These are phyloP conservation scores for Litchi chinensis DNA, from an alignment of 345 rosid species.

Conservation along the genomic window DNA sequence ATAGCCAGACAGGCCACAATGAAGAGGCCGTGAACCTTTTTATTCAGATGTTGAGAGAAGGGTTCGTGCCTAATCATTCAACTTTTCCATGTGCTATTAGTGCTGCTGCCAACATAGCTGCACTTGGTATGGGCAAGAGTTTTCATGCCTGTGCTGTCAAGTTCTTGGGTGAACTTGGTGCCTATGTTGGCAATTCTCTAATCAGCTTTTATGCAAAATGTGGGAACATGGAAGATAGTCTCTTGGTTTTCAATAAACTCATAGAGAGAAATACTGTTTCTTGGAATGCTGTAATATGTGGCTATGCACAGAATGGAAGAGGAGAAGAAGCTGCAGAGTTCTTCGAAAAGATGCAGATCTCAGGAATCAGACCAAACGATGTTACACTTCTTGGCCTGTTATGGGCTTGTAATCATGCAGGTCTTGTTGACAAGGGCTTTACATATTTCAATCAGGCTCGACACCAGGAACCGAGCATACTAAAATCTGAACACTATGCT, in stretches of 20 bases:
- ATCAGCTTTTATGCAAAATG: conserved; percentile 82
- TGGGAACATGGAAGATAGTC: conserved; percentile 75
- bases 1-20: conserved; percentile 68
- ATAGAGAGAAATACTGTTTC: conserved; percentile 48
- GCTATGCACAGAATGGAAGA: conserved; percentile 78
- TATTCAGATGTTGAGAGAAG: conserved; percentile 64
- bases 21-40: conserved; percentile 81
- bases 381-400: conserved; percentile 70
- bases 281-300: conserved; percentile 81
- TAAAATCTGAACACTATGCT: conserved; percentile 73
- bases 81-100: conserved; percentile 60
- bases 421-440: conserved; percentile 65
- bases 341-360: conserved; percentile 47
- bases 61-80: conserved; percentile 52
- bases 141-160: conserved; percentile 72
- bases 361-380: conserved; percentile 53
- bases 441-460: conserved; percentile 54
- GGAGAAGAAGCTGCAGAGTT: conserved; percentile 64
- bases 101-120: conserved; percentile 69
- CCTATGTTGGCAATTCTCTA: conserved; percentile 61
- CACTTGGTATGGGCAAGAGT: conserved; percentile 67
- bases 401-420: conserved; percentile 83
- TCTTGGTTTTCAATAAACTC: conserved; percentile 50
- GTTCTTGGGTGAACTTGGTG: conserved; percentile 42
- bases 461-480: conserved; percentile 34